A percentile compares a stretch with the other conserved stretches of the same genome.
These are phyloP conservation scores for Tephrocybe rancida DNA, from an alignment of 768 basidiomycete genomes.

Conservation along the genomic window DNA sequence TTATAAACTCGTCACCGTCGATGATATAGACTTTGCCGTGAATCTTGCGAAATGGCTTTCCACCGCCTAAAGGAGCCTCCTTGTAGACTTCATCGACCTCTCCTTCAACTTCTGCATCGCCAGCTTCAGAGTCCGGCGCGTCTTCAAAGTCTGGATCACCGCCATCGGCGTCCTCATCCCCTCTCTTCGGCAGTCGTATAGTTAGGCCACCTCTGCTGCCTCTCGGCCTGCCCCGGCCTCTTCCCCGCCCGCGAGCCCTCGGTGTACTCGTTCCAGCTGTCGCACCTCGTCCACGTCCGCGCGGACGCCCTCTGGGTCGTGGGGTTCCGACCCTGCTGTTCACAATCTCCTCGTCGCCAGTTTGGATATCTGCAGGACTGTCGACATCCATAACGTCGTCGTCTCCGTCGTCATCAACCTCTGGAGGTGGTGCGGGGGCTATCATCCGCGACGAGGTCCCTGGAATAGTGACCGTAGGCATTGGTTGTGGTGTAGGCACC, in stretches of 20 bases:
- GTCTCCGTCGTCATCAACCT: constrained; percentile 33
- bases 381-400: constrained; percentile 44
- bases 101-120: constrained; percentile 33
- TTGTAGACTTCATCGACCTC: constrained; percentile 37
- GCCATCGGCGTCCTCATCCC: constrained; percentile 31
- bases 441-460: constrained; percentile 25
- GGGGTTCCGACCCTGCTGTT: constrained; percentile 30
- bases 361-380: constrained; percentile 30
- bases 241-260: constrained; percentile 39
- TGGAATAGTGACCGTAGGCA: constrained; percentile 18
- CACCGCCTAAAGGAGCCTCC: constrained; percentile 49
- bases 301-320: constrained; percentile 42
- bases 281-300: constrained; percentile 38
- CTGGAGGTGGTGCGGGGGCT: constrained; percentile 18
- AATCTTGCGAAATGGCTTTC: constrained; percentile 74
- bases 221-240: constrained; percentile 33
- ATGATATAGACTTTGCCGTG: constrained; percentile 76
- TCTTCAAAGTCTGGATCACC: constrained; percentile 40
- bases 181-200: constrained; percentile 30
- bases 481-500: constrained; percentile 22
- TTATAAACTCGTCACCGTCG: constrained; percentile 87
- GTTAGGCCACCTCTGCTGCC: constrained; percentile 28
- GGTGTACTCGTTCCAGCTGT: constrained; percentile 28
- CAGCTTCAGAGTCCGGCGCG: constrained; percentile 34
- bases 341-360: constrained; percentile 27